Evolutionary conservation across 768 basidiomycete genomes (phyloP), one percentile per base, ranked within the genome.

Genomic region (Lactarius pseudohatsudake): DNA sequence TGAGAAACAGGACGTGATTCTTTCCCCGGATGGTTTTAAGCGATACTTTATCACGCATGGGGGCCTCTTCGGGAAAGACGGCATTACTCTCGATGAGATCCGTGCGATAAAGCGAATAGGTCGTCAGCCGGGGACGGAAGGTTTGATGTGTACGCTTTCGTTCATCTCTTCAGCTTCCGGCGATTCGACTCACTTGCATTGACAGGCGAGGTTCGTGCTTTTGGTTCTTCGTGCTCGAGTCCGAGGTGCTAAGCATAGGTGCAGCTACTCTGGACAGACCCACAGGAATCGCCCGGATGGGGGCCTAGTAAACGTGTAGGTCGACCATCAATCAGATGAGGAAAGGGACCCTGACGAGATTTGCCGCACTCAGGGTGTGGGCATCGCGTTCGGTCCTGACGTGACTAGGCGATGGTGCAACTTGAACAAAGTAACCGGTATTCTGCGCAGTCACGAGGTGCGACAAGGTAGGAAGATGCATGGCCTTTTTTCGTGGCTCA

Each of bases 401-500:
- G 91, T 98, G 20, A 97, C 95, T 2, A 85, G 83, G 73, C 79
- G 85, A 64, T 98, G 95, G 94, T 97, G 96, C 74, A 84, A 86
- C 43, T 80, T 90, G 32, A 97, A 97, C 75, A 84, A 87, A 18
- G 85, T 98, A 57, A 88, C 94, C 28, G 94, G 92, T 7, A 82
- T 99, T 64, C 89, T 98, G 69, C 90, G 97, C 58, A 94, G 92
- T 71, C 97, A 99, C 75, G 97, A 99, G 84, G 96, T 98, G 62
- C 87, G 97, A 66, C 92, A 94, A 82, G 86, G 90, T 88, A 71
- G 65, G 83, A 30, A 62, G 55, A 69, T 28, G n/a, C 45, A 55
- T 56, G 38, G 50, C 43, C 32, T 59, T 32, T 15, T 34, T 55
- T 40, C 15, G 41, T 38, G n/a, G 47, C 54, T 58, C 43, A 61